These are phyloP conservation scores for Penicillium sp. DNA, from an alignment of 2,329 filamentous ascomycete genomes.

Conservation along the genomic window DNA sequence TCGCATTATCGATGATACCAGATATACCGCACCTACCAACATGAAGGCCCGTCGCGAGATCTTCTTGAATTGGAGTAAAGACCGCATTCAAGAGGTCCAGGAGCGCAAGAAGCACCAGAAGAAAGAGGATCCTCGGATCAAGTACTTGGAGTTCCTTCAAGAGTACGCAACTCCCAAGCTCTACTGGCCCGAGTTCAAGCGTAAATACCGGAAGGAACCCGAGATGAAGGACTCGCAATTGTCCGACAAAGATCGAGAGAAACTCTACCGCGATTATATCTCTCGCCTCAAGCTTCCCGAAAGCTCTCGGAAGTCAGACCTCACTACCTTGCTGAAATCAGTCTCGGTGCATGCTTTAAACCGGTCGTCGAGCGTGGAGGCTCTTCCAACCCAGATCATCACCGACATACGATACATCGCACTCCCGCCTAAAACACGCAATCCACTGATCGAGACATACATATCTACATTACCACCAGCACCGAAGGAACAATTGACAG, in stretches of 20 bases:
- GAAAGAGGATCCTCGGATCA: constrained; percentile 75
- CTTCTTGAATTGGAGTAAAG: constrained; percentile 77
- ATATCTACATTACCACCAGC: constrained; percentile 40
- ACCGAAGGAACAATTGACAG: constrained; percentile 34
- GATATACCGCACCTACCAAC: constrained; percentile 76
- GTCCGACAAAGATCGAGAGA: constrained; percentile 46
- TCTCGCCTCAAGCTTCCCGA: constrained; percentile 44
- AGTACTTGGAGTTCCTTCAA: constrained; percentile 75
- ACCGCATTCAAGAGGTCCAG: constrained; percentile 66
- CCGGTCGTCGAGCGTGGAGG: constrained; percentile 35
- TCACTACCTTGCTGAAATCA: constrained; percentile 43
- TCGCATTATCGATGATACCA: constrained; percentile 72
- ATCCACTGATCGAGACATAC: constrained; percentile 41
- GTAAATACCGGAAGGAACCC: constrained; percentile 77
- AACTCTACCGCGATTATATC: constrained; percentile 46
- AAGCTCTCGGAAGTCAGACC: constrained; percentile 42
- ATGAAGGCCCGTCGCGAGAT: constrained; percentile 76
- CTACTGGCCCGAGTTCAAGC: constrained; percentile 94
- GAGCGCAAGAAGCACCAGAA: constrained; percentile 67
- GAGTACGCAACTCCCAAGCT: constrained; percentile 80
- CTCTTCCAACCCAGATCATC: constrained; percentile 39
- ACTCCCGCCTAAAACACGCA: constrained; percentile 34
- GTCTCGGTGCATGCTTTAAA: constrained; percentile 38
- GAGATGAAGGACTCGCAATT: constrained; percentile 56
- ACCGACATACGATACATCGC: constrained; percentile 44